phyloP scores from a whole-genome alignment of 1,284 basidiomycete genomes.

The Heterobasidion occidentale region DNA sequence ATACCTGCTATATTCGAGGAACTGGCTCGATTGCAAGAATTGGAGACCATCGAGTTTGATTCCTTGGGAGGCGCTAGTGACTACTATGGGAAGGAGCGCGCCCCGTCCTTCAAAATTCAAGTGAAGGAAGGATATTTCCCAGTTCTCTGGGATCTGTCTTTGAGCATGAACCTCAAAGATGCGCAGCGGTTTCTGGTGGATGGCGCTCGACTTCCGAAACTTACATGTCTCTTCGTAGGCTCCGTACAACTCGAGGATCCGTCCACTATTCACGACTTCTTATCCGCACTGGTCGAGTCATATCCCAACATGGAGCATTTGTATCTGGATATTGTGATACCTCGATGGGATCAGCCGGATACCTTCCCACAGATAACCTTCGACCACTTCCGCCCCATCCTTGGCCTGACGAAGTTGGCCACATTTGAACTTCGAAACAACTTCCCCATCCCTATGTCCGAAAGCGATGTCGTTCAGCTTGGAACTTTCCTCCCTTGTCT shows the following conservation, averaged over 20 bases:
- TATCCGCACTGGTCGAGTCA: constrained; percentile 33
- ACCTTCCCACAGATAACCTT: constrained; percentile 28
- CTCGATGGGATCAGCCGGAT: constrained; percentile 7
- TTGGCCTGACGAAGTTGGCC: constrained; percentile 35
- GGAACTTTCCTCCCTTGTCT: constrained; percentile 42
- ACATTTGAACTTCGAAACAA: constrained; percentile 46
- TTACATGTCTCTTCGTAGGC: constrained; percentile 46
- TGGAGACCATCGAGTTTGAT: constrained; percentile 43
- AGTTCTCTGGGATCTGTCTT: constrained; percentile 41
- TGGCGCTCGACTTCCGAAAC: constrained; percentile 34
- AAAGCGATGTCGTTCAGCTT: constrained; percentile 40
- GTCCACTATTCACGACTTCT: constrained; percentile 30
- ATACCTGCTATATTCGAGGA: constrained; percentile 37
- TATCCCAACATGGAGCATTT: constrained; percentile 40
- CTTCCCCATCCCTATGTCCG: constrained; percentile 37
- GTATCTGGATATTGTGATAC: constrained; percentile 21
- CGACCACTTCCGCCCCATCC: constrained; percentile 40
- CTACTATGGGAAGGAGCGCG: constrained; percentile 24
- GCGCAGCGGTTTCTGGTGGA: constrained; percentile 38
- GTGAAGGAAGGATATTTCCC: constrained; percentile 46
- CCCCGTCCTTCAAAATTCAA: constrained; percentile 29
- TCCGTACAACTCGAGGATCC: constrained; percentile 34
- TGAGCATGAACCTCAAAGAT: constrained; percentile 35
- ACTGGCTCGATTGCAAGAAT: constrained; percentile 35
- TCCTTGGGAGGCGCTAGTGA: constrained; percentile 19